A percentile compares a stretch with the other conserved stretches of the same genome.
Conservation (phyloP, 2,329 filamentous ascomycete species). For the Fusarium sp. region DNA sequence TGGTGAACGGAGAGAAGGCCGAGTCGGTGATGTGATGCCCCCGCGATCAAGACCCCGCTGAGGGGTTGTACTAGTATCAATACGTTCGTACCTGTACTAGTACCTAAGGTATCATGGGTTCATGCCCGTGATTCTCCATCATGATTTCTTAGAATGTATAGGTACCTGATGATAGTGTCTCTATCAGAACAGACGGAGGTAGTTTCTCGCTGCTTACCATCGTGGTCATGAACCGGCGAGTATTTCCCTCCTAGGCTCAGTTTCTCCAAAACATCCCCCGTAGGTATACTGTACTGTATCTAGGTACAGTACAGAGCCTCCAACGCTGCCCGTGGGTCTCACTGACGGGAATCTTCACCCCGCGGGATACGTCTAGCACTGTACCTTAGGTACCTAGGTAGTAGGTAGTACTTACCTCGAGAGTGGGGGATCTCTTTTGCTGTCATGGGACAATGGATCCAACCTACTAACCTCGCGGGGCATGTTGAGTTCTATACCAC, state of each 20-base stretch:
- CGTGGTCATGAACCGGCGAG: constrained; percentile 6
- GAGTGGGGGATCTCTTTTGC: constrained; percentile 28
- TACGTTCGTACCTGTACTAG: no score
- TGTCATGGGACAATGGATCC: constrained; percentile 31
- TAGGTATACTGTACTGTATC: background rate
- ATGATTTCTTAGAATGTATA: background rate
- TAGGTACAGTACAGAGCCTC: background rate
- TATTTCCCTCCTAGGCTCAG: constrained; percentile 15
- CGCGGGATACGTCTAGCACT: constrained; percentile 11
- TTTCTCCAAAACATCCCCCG: constrained; percentile 29
- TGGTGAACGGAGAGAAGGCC: constrained; percentile 33
- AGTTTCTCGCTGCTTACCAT: background rate
- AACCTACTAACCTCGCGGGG: constrained; percentile 14
- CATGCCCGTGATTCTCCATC: background rate
- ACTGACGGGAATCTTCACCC: constrained; percentile 11
- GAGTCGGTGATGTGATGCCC: background rate
- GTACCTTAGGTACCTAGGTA: no score
- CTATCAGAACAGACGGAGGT: background rate
- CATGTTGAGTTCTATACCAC: background rate
- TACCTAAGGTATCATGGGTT: background rate
- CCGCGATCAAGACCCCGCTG: constrained; percentile 22
- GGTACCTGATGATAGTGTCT: background rate
- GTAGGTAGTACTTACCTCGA: no score
- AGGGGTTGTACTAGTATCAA: background rate
- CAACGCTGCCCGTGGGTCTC: constrained; percentile 13